Evolutionary conservation across 805 yeast genomes (phyloP), one percentile per base, ranked within the genome.

Genomic region (Yamadazyma akitaensis): DNA sequence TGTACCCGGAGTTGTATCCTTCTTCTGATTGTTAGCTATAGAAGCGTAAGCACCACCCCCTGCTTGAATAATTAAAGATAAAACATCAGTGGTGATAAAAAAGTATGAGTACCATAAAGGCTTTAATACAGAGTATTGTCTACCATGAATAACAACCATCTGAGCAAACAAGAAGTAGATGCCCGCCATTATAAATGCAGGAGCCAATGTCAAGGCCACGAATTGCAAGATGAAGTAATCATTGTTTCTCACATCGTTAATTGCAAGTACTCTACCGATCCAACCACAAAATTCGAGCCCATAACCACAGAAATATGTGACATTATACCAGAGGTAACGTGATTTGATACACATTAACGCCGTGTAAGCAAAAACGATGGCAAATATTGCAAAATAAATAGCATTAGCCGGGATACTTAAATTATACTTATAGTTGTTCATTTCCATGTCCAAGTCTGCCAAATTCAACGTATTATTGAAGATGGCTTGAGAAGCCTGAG

Each of bases 21-120:
- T 37, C 37, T 56, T 51, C 13, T 48, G 44, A 13, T 55, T 43
- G 19, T 64, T 56, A 0, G 71, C 70, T 18, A 52, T 46, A 11
- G 70, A 58, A 6, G 69, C 65, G 16, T 67, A 54, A 28, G 71
- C 76, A 14, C 74, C 74, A 6, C 72, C 75, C 18, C 59, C 61
- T 5, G 72, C 73, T 52, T 71, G 76, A 28, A 71, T 56, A 17
- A 70, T 26, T 16, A 71, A 57, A 1, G 74, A 67, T 3, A 69
- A 30, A 6, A 70, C 66, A 48, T 71, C 76, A 19, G 59, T 48
- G 5, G 67, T 58, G 43, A 71, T 67, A 50, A 71, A 71, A 21
- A 70, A 59, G 56, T 71, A 71, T 1, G 75, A 64, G 48, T 71
- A 71, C 73, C 73, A 69, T 63, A 70, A 60, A 3, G 76, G 76